phyloP scores from a whole-genome alignment of 2,329 filamentous ascomycete genomes.

The Ceratocystis variospora region DNA sequence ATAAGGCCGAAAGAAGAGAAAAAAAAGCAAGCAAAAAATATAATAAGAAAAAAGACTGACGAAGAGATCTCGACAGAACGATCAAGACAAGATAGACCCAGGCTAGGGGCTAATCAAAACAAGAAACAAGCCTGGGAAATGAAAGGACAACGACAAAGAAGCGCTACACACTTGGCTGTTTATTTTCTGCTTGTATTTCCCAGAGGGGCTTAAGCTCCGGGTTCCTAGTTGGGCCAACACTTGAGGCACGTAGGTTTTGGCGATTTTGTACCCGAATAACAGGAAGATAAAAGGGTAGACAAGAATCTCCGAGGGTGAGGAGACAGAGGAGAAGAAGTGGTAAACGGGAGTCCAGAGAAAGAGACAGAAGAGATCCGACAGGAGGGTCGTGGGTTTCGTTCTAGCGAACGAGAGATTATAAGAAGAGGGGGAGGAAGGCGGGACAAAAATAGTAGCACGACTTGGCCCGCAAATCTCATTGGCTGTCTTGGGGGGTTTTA shows the following conservation, averaged over 20 bases:
- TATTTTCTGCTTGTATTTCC: neutral
- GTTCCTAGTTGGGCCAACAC: neutral
- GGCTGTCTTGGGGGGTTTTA: neutral
- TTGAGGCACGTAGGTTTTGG: conserved; percentile 4
- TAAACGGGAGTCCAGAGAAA: neutral
- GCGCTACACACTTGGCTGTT: conserved; percentile 1
- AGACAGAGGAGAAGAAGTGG: neutral
- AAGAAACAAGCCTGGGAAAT: neutral
- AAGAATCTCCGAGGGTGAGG: neutral
- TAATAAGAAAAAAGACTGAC: neutral
- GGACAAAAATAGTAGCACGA: conserved; percentile 5
- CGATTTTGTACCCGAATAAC: neutral
- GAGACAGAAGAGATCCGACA: neutral
- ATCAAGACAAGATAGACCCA: neutral
- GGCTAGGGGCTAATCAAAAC: conserved; percentile 5
- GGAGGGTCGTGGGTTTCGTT: neutral
- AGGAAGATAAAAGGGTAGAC: neutral
- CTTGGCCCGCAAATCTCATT: neutral
- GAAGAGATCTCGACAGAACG: neutral
- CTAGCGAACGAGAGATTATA: neutral
- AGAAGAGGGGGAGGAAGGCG: neutral
- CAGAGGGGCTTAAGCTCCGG: neutral
- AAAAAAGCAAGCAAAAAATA: neutral
- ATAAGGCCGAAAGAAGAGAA: neutral
- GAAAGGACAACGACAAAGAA: conserved; percentile 8